Evolutionary conservation across 2,329 filamentous ascomycete species (phyloP).

Genomic region (Mycogone perniciosa): DNA sequence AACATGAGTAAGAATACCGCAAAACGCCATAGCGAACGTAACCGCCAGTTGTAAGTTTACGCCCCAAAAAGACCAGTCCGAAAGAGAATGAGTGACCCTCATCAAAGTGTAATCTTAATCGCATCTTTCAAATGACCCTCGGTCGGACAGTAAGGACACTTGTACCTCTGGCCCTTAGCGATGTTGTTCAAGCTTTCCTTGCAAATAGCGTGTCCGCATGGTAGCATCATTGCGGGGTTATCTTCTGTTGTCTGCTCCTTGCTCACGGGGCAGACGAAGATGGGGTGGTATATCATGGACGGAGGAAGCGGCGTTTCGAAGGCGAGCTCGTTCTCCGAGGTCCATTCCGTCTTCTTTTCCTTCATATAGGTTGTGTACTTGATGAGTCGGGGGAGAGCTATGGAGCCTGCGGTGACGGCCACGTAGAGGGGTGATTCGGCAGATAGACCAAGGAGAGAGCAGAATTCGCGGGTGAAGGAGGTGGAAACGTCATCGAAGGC

Average conservation of each 20-base stretch:
- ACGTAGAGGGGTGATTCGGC: conserved; percentile 91
- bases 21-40: background rate
- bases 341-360: conserved; percentile 91
- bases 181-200: conserved; percentile 75
- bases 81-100: background rate
- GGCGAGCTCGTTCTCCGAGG: conserved; percentile 80
- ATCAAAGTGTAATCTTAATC: conserved; percentile 59
- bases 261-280: conserved; percentile 95
- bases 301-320: conserved; percentile 60
- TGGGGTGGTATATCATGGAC: conserved; percentile 76
- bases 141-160: conserved; percentile 91
- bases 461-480: conserved; percentile 94
- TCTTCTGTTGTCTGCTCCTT: conserved; percentile 91
- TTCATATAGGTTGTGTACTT: conserved; percentile 86
- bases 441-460: conserved; percentile 80
- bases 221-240: conserved; percentile 95
- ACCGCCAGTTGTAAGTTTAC: background rate
- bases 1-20: background rate
- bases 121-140: conserved; percentile 77
- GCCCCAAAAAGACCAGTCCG: background rate
- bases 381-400: conserved; percentile 80
- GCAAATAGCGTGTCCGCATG: conserved; percentile 90
- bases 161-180: conserved; percentile 74
- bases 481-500: conserved; percentile 77
- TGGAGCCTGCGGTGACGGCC: conserved; percentile 83